Evolutionary conservation across 768 basidiomycete species (phyloP), one percentile per base, ranked within the genome.

Genomic region (Mycena latifolia): DNA sequence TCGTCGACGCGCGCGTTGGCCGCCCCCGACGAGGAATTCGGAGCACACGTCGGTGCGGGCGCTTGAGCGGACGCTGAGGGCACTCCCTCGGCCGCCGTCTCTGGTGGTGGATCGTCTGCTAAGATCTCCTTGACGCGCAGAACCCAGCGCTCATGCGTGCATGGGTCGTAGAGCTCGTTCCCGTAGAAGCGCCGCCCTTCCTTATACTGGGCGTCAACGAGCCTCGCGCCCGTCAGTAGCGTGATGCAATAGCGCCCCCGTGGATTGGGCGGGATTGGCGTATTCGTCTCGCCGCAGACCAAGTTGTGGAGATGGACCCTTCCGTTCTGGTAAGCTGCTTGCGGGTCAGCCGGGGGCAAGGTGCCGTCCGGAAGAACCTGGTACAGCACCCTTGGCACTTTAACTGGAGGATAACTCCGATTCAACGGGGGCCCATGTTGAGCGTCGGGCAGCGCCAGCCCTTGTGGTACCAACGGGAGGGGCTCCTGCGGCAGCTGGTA

Each of bases 151-250:
- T 48, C 2, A 14, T 2, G 1, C 14, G 61, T 63, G 10, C 10
- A 2, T 2, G 35, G 37, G 28, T 63, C 54, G 43, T 50, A 55
- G 1, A 63, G 10, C 25, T 55, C 46, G 47, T 55, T 63, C 15
- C 61, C 61, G 25, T 10, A 62, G 25, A 62, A 62, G 18, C 2
- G 0, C 2, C 5, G 20, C 7, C 53, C 61, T n/a, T 62, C 61
- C 12, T 1, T 5, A 5, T 15, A 4, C 37, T 18, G 37, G 37
- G 15, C 10, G 15, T 12, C 37, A 5, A 12, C 17, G 7, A 39
- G 17, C 6, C 37, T 5, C 17, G 8, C 37, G 37, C 61, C 33
- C n/a, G 18, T 17, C 1, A 55, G 7, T 5, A 39, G 2, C 43
- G 6, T 17, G 43, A 37, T 2, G 5, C 0, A 0, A n/a, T 17